These are phyloP conservation scores for Colletotrichum simmondsii DNA, from an alignment of 2,329 filamentous ascomycete genomes.

Conservation along the genomic window DNA sequence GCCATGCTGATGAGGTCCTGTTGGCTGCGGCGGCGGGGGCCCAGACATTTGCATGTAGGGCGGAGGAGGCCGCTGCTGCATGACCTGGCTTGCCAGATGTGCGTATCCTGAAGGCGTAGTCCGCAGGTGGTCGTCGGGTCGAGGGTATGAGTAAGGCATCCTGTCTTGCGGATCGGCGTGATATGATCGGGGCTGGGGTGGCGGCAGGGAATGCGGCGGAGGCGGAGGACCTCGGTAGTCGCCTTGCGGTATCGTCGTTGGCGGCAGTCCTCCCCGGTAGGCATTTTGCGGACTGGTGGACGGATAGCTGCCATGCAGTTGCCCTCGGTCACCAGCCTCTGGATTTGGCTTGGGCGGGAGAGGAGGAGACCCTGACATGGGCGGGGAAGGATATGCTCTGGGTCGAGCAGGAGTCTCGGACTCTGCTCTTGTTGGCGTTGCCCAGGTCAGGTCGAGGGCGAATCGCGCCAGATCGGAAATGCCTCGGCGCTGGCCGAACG, in stretches of 20 bases:
- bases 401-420: conserved; percentile 64
- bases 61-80: conserved; percentile 35
- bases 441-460: conserved; percentile 66
- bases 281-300: conserved; percentile 58
- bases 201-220: conserved; percentile 38
- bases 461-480: conserved; percentile 65
- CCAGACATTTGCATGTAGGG: conserved; percentile 40
- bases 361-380: conserved; percentile 78
- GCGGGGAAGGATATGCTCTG: conserved; percentile 76
- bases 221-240: conserved; percentile 44
- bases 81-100: conserved; percentile 28
- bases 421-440: conserved; percentile 58
- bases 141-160: conserved; percentile 51
- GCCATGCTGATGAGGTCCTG: conserved; percentile 37
- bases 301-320: conserved; percentile 54
- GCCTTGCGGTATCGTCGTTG: conserved; percentile 44
- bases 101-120: conserved; percentile 41
- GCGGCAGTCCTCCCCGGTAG: conserved; percentile 53
- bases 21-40: conserved; percentile 42
- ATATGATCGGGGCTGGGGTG: conserved; percentile 50
- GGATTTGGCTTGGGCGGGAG: conserved; percentile 68
- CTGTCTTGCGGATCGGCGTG: conserved; percentile 51
- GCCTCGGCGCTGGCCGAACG: conserved; percentile 70
- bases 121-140: conserved; percentile 48
- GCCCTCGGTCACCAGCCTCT: conserved; percentile 66